Conservation (phyloP, 2,329 filamentous ascomycete genomes). For the Onygenales sp. region DNA sequence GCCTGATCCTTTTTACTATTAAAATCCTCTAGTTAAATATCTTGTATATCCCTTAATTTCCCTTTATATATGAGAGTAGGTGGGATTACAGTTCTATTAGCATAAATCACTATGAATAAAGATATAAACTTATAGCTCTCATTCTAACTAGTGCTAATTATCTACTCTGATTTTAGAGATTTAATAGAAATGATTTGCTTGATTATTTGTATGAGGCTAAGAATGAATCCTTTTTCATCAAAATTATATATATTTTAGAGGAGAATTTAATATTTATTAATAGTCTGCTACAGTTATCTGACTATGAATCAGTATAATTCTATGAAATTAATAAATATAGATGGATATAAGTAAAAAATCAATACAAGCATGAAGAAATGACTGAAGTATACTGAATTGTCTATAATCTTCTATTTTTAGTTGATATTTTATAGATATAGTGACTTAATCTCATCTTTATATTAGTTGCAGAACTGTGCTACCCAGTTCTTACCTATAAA, state of each 20-base stretch:
- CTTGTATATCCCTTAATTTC: background rate
- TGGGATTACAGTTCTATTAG: background rate
- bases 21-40: slow-evolving; percentile 3
- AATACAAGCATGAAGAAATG: no score
- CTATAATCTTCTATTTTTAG: no score
- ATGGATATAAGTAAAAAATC: no score
- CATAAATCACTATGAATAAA: slow-evolving; percentile 1
- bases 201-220: background rate
- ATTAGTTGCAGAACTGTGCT: fast-evolving
- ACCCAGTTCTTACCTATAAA: no score
- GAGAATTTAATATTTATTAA: slow-evolving; percentile 5
- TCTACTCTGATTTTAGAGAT: background rate
- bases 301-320: no score
- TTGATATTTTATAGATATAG: no score
- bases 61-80: slow-evolving; percentile 3
- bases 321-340: no score
- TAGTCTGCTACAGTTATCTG: background rate
- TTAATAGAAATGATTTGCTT: slow-evolving; percentile 4
- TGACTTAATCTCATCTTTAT: no score
- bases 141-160: background rate
- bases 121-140: slow-evolving; percentile 1
- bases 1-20: background rate
- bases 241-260: slow-evolving; percentile 7
- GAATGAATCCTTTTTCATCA: slow-evolving; percentile 6
- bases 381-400: no score